phyloP scores from a whole-genome alignment of 2,329 filamentous ascomycete genomes.

The Penicillium sp. region DNA sequence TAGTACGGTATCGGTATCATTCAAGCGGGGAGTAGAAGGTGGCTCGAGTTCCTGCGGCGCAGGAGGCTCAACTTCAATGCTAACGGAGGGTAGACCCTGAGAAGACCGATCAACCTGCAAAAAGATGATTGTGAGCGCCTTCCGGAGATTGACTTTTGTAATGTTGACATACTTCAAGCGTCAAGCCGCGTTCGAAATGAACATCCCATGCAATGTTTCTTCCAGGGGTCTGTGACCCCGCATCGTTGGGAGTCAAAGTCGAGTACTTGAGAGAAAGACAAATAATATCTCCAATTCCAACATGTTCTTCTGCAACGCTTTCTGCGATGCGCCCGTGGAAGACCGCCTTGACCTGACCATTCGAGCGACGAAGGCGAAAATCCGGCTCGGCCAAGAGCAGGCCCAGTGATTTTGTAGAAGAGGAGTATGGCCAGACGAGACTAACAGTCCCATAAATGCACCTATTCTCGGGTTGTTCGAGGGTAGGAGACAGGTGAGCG shows the following conservation, averaged over 20 bases:
- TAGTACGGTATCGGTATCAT: constrained; percentile 9
- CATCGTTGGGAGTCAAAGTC: constrained; percentile 62
- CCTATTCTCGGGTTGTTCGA: constrained; percentile 31
- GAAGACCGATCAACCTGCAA: constrained; percentile 34
- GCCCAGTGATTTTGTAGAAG: constrained; percentile 71
- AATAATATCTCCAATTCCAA: constrained; percentile 80
- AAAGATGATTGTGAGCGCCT: constrained; percentile 9
- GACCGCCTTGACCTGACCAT: constrained; percentile 78
- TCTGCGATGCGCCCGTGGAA: constrained; percentile 73
- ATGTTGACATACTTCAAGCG: constrained; percentile 40
- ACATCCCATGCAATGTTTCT: constrained; percentile 63
- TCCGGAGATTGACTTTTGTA: background rate
- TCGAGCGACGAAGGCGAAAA: constrained; percentile 73
- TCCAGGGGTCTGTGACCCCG: constrained; percentile 57
- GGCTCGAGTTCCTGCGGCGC: constrained; percentile 30
- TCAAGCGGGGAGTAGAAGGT: constrained; percentile 32
- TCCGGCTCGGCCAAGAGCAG: constrained; percentile 85
- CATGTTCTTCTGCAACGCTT: constrained; percentile 65
- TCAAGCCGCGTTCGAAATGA: constrained; percentile 46
- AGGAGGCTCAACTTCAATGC: constrained; percentile 55
- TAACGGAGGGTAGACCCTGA: constrained; percentile 43
- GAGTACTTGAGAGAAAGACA: constrained; percentile 70
- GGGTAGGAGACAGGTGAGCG: constrained; percentile 45
- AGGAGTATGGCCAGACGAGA: constrained; percentile 89
- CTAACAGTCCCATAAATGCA: constrained; percentile 73